Base-by-base conservation (phyloP, 208 protist species). In the Trypanosoma cruzi region DNA sequence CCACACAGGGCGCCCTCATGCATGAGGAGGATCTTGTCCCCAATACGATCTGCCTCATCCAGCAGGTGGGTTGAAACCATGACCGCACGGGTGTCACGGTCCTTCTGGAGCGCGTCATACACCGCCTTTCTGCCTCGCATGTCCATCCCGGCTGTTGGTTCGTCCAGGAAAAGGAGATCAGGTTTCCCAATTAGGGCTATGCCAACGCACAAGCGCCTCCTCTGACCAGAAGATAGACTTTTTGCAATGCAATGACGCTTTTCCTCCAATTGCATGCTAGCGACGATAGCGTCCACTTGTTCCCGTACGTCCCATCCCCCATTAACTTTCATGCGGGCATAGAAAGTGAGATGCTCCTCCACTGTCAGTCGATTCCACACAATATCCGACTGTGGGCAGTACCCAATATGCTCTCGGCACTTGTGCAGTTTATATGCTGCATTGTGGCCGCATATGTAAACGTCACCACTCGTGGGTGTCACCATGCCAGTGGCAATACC, bases 11-110 rank as follows among this genome's bases (percentile, higher is more conserved):
- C 49, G 63, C 92, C 89, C 49, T 88, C 65, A 53, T 92, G 76
- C 73, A 99, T 82, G 59, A 99, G 92, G 16, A 93, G 89, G 57
- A 99, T 96, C 40, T 84, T 82, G 70, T 99, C 93, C 32, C 87
- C 88, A 34, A 99, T 81, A 24, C 92, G 79, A 74, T 99, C 97
- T 10, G 98, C 98, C 81, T 99, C 98, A 65, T 99, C 97, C 84
- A 99, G 93, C 62, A 89, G 80, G 68, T 99, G 98, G 26, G 96
- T 97, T 16, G 81, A 88, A 26, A 94, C 78, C 36, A 94, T 77
- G 20, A 92, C 81, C 68, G 85, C 84, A 52, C 82, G 84, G 65
- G 82, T 64, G 20, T 48, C 72, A 55, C 73, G 82, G 18, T 71
- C 68, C 11, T 71, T 71, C 14, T 93, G 67, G 31, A 93, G 75